Evolutionary conservation across 352 stramenopile species (phyloP).

Genomic region (Globisporangium solare): DNA sequence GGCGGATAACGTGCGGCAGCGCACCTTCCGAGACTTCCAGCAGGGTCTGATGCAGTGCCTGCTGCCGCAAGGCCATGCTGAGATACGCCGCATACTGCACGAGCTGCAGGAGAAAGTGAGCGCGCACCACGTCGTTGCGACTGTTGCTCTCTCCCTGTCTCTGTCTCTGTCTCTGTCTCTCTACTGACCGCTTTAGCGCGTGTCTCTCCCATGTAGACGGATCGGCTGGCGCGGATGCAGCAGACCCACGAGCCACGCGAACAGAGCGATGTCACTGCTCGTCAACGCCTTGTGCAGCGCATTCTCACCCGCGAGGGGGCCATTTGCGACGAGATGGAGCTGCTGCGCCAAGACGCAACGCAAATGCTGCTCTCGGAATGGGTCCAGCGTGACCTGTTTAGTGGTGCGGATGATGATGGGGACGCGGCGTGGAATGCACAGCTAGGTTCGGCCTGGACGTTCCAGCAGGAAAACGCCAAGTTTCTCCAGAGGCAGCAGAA

Average conservation of each 20-base stretch:
- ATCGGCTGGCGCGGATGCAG: neutral
- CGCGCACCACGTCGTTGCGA: neutral
- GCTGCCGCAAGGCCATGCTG: neutral
- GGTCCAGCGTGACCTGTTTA: conserved; percentile 4
- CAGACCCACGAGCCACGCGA: no score
- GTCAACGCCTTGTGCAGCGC: neutral
- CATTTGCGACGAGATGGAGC: neutral
- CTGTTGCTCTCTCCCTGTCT: no score
- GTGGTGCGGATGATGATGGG: neutral
- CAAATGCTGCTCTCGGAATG: neutral
- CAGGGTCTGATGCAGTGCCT: neutral
- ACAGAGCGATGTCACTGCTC: neutral
- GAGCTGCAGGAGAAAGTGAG: conserved; percentile 3
- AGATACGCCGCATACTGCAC: neutral
- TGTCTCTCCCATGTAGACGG: conserved; percentile 2
- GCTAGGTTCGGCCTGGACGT: conserved; percentile 1
- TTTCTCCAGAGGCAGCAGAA: neutral
- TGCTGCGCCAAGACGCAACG: neutral
- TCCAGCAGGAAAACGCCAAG: conserved; percentile 3
- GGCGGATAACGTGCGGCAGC: neutral
- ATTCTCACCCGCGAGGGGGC: neutral
- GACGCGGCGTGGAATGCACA: neutral
- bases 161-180: no score
- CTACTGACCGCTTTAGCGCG: neutral
- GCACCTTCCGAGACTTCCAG: conserved; percentile 3